A percentile compares a stretch with the other conserved stretches of the same genome.
These are phyloP conservation scores for Beverwykella pulmonaria DNA, from an alignment of 495 filamentous ascomycete genomes.

Conservation along the genomic window DNA sequence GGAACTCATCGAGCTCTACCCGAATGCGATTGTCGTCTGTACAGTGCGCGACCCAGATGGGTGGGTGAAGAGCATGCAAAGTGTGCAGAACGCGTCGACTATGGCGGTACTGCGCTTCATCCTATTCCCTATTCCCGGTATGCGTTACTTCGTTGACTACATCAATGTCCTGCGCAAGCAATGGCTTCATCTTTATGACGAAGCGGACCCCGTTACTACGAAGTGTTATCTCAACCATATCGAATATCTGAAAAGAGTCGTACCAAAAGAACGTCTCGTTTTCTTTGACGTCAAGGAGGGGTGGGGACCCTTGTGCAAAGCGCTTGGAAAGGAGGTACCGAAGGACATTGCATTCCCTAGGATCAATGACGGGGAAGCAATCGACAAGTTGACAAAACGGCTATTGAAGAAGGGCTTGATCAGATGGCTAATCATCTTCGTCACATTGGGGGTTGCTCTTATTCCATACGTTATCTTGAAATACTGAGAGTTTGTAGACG, in stretches of 20 bases:
- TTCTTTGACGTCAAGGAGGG: constrained; percentile 33
- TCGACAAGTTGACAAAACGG: constrained; percentile 2
- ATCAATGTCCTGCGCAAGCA: constrained; percentile 8
- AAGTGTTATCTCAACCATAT: constrained; percentile 10
- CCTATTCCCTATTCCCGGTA: constrained; percentile 20
- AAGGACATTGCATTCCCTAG: constrained; percentile 25
- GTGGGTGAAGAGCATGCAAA: constrained; percentile 29
- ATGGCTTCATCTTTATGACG: constrained; percentile 13
- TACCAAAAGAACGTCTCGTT: constrained; percentile 26
- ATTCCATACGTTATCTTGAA: too few relatives aligned
- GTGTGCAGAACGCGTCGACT: background rate
- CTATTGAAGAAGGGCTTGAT: constrained; percentile 12
- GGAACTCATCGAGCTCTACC: constrained; percentile 17
- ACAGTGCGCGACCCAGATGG: constrained; percentile 23
- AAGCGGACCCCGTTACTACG: background rate
- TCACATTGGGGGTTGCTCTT: constrained; percentile 7
- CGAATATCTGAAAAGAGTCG: constrained; percentile 18
- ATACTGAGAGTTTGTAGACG: too few relatives aligned
- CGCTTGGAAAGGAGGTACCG: constrained; percentile 22
- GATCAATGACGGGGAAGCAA: constrained; percentile 34
- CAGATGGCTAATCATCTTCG: constrained; percentile 16
- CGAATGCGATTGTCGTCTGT: constrained; percentile 23
- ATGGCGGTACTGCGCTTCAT: constrained; percentile 17
- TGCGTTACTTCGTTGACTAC: constrained; percentile 19
- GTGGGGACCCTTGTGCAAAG: constrained; percentile 37